phyloP scores from a whole-genome alignment of 1,284 basidiomycete genomes.

The Leccinum griseonigrum region DNA sequence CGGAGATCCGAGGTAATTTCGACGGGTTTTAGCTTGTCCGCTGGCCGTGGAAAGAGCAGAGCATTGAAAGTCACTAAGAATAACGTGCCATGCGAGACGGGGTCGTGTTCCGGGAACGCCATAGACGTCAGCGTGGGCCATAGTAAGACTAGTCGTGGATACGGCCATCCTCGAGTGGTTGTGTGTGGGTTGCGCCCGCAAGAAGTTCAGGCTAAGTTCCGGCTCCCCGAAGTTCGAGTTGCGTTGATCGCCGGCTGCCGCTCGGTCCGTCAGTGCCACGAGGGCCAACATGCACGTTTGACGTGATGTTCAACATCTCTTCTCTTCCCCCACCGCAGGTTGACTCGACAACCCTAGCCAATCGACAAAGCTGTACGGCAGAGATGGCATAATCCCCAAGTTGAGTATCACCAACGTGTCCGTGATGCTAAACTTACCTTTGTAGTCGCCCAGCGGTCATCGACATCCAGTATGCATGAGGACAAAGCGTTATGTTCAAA shows the following conservation, averaged over 20 bases:
- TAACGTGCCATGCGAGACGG: slow-evolving; percentile 10
- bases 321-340: slow-evolving; percentile 11
- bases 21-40: background rate
- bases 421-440: slow-evolving; percentile 5
- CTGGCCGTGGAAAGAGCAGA: background rate
- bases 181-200: background rate
- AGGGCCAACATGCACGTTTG: slow-evolving; percentile 12
- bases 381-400: background rate
- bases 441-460: background rate
- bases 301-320: slow-evolving; percentile 1
- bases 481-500: slow-evolving; percentile 1
- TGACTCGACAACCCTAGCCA: slow-evolving; percentile 5
- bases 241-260: slow-evolving; percentile 15
- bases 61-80: background rate
- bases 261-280: slow-evolving; percentile 10
- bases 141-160: background rate
- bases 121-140: slow-evolving; percentile 12
- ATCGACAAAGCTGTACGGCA: background rate
- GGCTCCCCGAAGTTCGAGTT: background rate
- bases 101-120: slow-evolving; percentile 10
- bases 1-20: slow-evolving; percentile 2
- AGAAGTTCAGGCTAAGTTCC: background rate
- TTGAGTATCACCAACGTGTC: background rate
- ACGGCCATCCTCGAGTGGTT: slow-evolving; percentile 17
- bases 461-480: slow-evolving; percentile 7